These are phyloP conservation scores for Vitis hybrid DNA, from an alignment of 177 flowering plant genomes.

Conservation along the genomic window DNA sequence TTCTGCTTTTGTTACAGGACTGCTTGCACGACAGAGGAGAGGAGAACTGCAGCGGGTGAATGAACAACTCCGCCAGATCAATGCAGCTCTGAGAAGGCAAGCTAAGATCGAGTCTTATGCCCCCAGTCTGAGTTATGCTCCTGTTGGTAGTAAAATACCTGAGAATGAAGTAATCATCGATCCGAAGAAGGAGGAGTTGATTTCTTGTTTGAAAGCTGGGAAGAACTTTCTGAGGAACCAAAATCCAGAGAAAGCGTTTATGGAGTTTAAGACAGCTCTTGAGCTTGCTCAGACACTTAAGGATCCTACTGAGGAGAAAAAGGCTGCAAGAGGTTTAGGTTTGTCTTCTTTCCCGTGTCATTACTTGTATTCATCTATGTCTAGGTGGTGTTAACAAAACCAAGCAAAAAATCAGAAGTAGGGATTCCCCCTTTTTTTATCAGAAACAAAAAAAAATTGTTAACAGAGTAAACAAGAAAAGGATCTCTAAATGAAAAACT, in stretches of 20 bases:
- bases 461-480: too few species aligned
- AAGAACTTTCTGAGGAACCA: conserved; percentile 82
- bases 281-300: conserved; percentile 73
- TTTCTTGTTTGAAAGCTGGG: conserved; percentile 67
- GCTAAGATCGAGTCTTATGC: conserved; percentile 98
- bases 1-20: conserved; percentile 40
- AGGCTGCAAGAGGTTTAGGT: conserved; percentile 98
- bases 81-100: conserved; percentile 90
- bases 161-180: conserved; percentile 80
- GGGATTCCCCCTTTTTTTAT: not conserved
- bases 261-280: conserved; percentile 74
- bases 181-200: conserved; percentile 69
- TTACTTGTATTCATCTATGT: not conserved
- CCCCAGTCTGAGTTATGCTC: conserved; percentile 89
- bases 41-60: conserved; percentile 71
- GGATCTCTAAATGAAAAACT: too few species aligned
- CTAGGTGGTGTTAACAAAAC: not conserved
- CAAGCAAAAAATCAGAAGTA: not conserved
- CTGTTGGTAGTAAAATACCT: conserved; percentile 58
- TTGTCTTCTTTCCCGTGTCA: conserved; percentile 11
- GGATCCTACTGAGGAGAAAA: conserved; percentile 86
- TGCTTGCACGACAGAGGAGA: conserved; percentile 87
- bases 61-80: conserved; percentile 92
- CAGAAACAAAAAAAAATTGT: too few species aligned
- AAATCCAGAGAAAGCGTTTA: conserved; percentile 70